Base-by-base conservation (phyloP, 2,329 filamentous ascomycete species). In the Cytospora mali region DNA sequence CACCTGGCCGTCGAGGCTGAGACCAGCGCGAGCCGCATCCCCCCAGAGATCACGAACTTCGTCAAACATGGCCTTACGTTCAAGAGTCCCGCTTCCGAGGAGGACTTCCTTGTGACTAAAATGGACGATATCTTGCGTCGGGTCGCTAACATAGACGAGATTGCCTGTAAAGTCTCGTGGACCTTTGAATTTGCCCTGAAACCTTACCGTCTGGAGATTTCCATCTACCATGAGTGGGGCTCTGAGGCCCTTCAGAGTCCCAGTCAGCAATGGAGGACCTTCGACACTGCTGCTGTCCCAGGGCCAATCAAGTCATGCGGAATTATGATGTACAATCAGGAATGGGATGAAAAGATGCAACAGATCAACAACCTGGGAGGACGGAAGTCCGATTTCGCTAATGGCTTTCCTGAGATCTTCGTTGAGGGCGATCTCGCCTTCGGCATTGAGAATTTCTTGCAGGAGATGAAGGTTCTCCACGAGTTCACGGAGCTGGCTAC, bases 181-280 rank as follows among this genome's bases (percentile, higher is more conserved):
- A 69, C 67, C 5, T 76, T 72, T 48, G 64, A 69, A 25, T 76
- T 70, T 68, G 70, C 70, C 48, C 33, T 61, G 3, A 71, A 69
- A 1, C 65, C 68, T 4, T 79, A 77, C 53, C 59, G 68, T 11
- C 62, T 79, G 16, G 72, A 79, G 56, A 66, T 79, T 16, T 66
- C 71, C 7, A 66, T 77, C 21, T 73, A 74, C 62, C 74, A 73
- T 31, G 68, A 71, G 23, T 77, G 75, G 73, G 35, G 62, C 6
- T 25, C n/a, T 23, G 33, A 33, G 14, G 49, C 55, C 25, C 25
- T 54, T 13, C 18, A 33, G 23, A 48, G 16, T 18, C 48, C 58
- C 7, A 10, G 29, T 23, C 28, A 33, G 18, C 35, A 6, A 14
- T 46, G 39, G 39, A 39, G 25, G 28, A 25, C 13, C 23, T 23